Percentiles rank a stretch among this genome's conserved stretches.
These are phyloP conservation scores for Pulveroboletus sp. DNA, from an alignment of 768 basidiomycete species.

Conservation along the genomic window DNA sequence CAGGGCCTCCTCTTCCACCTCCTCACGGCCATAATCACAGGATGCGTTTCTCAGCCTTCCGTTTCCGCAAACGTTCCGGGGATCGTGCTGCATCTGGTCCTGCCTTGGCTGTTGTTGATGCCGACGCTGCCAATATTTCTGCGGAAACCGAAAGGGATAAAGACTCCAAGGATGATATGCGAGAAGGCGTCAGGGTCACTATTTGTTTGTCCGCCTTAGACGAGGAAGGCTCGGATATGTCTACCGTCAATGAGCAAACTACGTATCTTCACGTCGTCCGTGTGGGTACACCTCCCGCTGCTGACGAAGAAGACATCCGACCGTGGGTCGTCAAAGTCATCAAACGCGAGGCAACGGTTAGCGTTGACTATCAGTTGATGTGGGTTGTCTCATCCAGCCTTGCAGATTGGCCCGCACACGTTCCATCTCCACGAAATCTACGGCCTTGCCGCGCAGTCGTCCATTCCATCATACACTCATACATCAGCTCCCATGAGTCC, in stretches of 20 bases:
- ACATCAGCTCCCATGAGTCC: slow-evolving; percentile 34
- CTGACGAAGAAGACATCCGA: slow-evolving; percentile 52
- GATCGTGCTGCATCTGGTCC: slow-evolving; percentile 63
- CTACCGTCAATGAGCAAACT: slow-evolving; percentile 75
- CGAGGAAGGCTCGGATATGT: slow-evolving; percentile 61
- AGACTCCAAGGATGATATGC: slow-evolving; percentile 43
- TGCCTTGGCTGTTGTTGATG: slow-evolving; percentile 74
- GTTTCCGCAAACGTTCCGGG: slow-evolving; percentile 56
- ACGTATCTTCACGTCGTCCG: slow-evolving; percentile 86
- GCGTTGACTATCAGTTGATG: slow-evolving; percentile 14
- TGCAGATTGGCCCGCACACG: slow-evolving; percentile 85
- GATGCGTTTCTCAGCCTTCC: slow-evolving; percentile 63
- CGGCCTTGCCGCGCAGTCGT: slow-evolving; percentile 66
- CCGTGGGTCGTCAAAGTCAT: slow-evolving; percentile 93
- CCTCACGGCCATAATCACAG: slow-evolving; percentile 27
- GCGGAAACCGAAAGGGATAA: slow-evolving; percentile 38
- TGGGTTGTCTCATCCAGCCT: slow-evolving; percentile 1
- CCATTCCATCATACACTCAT: slow-evolving; percentile 32
- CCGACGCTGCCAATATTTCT: slow-evolving; percentile 39
- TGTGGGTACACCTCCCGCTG: slow-evolving; percentile 44
- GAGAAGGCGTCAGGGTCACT: slow-evolving; percentile 67
- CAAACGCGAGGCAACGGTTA: slow-evolving; percentile 81
- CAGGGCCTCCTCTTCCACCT: slow-evolving; percentile 11
- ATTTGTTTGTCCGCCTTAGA: slow-evolving; percentile 83
- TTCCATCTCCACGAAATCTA: slow-evolving; percentile 97